phyloP scores from a whole-genome alignment of 2,329 filamentous ascomycete genomes.

The Drechslerella coelobrocha region DNA sequence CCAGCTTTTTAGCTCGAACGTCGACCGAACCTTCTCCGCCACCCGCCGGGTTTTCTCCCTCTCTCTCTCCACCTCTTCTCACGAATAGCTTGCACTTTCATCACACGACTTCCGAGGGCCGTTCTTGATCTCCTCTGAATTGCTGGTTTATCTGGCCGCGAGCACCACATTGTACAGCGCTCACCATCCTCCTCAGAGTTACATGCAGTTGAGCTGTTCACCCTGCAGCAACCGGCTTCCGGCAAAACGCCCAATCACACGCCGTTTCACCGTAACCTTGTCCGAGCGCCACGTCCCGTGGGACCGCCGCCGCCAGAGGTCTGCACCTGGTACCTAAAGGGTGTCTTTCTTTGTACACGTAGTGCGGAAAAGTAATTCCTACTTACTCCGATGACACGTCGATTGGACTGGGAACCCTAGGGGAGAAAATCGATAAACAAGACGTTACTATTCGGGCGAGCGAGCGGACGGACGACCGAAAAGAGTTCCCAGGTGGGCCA shows the following conservation, averaged over 20 bases:
- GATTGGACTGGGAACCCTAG: constrained; percentile 26
- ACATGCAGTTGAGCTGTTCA: constrained; percentile 19
- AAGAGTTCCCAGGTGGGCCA: constrained; percentile 5
- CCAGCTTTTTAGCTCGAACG: constrained; percentile 48
- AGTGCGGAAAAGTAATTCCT: constrained; percentile 30
- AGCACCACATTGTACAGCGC: constrained; percentile 21
- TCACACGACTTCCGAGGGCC: constrained; percentile 46
- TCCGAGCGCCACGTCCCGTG: constrained; percentile 51
- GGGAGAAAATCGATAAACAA: background rate
- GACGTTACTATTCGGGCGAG: constrained; percentile 6
- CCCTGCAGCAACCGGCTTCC: constrained; percentile 37
- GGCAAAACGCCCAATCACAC: constrained; percentile 40
- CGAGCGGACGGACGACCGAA: constrained; percentile 23
- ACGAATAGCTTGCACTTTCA: constrained; percentile 13
- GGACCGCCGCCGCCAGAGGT: constrained; percentile 41
- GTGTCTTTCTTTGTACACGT: constrained; percentile 48
- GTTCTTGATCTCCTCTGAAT: constrained; percentile 12
- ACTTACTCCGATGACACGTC: constrained; percentile 50
- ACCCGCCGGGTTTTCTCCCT: constrained; percentile 30
- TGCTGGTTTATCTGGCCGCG: constrained; percentile 23
- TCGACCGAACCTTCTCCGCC: constrained; percentile 50
- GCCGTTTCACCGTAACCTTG: constrained; percentile 49
- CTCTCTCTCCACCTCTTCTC: constrained; percentile 11
- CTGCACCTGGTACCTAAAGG: constrained; percentile 29
- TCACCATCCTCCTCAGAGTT: constrained; percentile 1